Evolutionary conservation across 345 rosid genomes (phyloP), one percentile per base, ranked within the genome.

Genomic region (Gossypium stocksii): DNA sequence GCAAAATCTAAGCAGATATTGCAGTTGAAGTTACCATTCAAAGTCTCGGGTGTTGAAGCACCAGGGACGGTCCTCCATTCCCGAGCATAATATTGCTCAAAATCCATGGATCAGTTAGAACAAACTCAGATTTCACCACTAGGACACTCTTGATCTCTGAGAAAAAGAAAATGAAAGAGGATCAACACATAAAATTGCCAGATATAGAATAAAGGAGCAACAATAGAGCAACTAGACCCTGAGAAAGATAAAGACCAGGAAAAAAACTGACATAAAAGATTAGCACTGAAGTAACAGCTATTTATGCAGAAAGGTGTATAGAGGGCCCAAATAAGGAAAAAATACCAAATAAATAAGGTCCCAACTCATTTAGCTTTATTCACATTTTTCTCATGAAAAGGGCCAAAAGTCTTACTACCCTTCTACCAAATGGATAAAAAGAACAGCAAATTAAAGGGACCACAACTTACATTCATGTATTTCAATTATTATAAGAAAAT

Each of bases 1-100:
- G 93, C 98, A 63, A 69, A 85, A 51, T 95, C 98, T 16, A 95
- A 79, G 67, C 99, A 95, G 81, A 95, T 93, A 66, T 88, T 91
- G 83, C 99, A 95, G 81, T 93, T 96, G 73, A 93, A 95, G 83
- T 89, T 83, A 76, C 92, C 95, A 23, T 77, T 80, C 43, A 75
- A 74, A 76, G 69, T 77, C 68, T 85, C 87, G 38, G 84, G 43
- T 7, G 72, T 74, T 48, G 80, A 70, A 6, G 75, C 68, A 20
- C 75, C 66, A 11, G 84, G 14, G 51, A 84, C 57, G 2, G 87
- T 66, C 72, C 76, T 82, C 89, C 90, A 86, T 67, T 82, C 87
- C 52, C 43, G 84, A 71, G 82, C 20, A 34, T 85, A 73, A 66
- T 79, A 85, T 54, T 76, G 85, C 80, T 86, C 86, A 29, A 81